Percentiles rank a stretch among this genome's conserved stretches.
Evolutionary conservation across 331 rosid genomes (phyloP).

Genomic region (Rosa hybrid): DNA sequence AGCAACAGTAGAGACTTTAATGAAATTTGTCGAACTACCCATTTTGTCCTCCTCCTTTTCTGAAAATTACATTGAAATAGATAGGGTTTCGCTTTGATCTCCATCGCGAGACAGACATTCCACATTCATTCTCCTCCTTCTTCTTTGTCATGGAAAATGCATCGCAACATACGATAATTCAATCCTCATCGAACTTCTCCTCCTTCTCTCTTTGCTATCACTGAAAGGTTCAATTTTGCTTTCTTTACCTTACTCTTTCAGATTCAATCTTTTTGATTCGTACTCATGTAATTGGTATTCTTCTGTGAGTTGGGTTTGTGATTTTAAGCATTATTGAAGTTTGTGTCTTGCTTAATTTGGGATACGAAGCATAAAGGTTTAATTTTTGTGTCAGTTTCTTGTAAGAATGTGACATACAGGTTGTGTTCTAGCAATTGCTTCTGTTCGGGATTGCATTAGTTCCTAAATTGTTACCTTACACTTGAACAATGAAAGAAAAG

Average conservation of each 20-base stretch:
- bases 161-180: too few relatives aligned
- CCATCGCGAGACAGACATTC: too few relatives aligned
- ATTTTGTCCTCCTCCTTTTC: too few relatives aligned
- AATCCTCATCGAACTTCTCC: too few relatives aligned
- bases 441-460: background rate
- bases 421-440: background rate
- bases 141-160: too few relatives aligned
- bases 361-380: background rate
- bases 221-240: slow-evolving; percentile 13
- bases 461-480: background rate
- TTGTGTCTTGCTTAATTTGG: background rate
- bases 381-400: background rate
- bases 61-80: too few relatives aligned
- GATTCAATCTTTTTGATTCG: slow-evolving; percentile 21
- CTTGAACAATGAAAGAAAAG: background rate
- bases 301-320: background rate
- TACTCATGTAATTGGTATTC: background rate
- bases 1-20: too few relatives aligned
- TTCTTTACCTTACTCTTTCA: slow-evolving; percentile 32
- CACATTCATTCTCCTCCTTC: too few relatives aligned
- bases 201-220: too few relatives aligned
- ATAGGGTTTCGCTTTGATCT: too few relatives aligned
- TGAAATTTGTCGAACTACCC: too few relatives aligned
- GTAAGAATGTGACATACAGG: too few relatives aligned
- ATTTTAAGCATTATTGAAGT: background rate